A percentile compares a stretch with the other conserved stretches of the same genome.
Conservation (phyloP, 257 asterid species). For the Perilla frutescens region DNA sequence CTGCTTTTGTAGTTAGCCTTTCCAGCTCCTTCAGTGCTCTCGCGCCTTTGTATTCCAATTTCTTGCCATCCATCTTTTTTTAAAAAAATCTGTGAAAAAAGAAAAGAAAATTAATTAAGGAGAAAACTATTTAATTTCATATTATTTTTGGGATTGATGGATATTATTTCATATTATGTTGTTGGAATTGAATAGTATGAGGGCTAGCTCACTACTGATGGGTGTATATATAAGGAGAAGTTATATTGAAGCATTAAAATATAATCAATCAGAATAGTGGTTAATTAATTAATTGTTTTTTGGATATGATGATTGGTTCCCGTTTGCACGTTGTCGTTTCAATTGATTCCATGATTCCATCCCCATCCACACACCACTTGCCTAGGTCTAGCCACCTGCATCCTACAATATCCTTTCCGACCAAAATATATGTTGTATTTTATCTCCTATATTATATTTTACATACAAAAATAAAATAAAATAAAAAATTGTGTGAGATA, state of each 20-base stretch:
- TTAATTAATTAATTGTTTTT: constrained; percentile 16
- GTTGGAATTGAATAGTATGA: constrained; percentile 43
- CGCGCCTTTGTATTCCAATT: constrained; percentile 74
- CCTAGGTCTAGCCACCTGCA: not conserved
- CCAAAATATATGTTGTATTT: too few species aligned
- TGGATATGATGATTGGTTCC: constrained; percentile 32
- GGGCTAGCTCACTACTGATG: constrained; percentile 3
- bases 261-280: constrained; percentile 20
- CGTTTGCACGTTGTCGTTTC: constrained; percentile 32
- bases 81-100: not conserved
- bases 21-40: constrained; percentile 68
- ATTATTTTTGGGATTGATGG: not conserved
- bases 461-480: too few species aligned
- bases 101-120: not conserved
- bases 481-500: too few species aligned
- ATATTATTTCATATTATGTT: not conserved
- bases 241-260: constrained; percentile 18
- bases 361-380: constrained; percentile 19
- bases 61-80: constrained; percentile 63
- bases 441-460: too few species aligned
- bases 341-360: constrained; percentile 39
- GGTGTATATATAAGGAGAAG: constrained; percentile 44
- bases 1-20: constrained; percentile 54
- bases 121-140: not conserved
- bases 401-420: too few species aligned